Evolutionary conservation across 176 grass and related monocot genomes (phyloP).

Genomic region (Oryza glumipatula): DNA sequence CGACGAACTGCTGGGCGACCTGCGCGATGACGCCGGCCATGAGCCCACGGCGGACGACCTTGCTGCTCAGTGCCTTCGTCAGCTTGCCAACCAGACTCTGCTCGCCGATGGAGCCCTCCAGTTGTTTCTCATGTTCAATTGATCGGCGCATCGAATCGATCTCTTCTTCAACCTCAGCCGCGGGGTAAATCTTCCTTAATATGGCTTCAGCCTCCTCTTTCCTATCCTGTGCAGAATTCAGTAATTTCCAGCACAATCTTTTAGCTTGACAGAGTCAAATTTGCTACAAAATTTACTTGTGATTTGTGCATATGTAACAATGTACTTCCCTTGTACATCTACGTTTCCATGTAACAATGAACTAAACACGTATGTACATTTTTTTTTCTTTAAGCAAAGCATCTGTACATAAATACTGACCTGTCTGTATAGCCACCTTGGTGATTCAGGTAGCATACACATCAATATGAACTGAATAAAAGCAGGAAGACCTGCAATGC

Average conservation of each 20-base stretch:
- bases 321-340: not conserved
- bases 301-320: not conserved
- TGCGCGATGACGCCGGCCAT: conserved; percentile 77
- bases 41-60: conserved; percentile 76
- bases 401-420: conserved; percentile 36
- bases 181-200: conserved; percentile 87
- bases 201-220: conserved; percentile 79
- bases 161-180: conserved; percentile 83
- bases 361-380: too few relatives aligned
- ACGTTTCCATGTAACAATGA: not conserved
- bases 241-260: not conserved
- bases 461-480: conserved; percentile 85
- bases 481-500: conserved; percentile 86
- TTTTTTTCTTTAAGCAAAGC: not conserved
- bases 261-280: not conserved
- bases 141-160: conserved; percentile 75
- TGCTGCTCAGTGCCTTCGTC: conserved; percentile 66
- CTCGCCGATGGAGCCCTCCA: conserved; percentile 81
- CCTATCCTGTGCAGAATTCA: conserved; percentile 64
- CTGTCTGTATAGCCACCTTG: conserved; percentile 94
- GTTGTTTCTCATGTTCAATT: conserved; percentile 69
- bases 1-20: conserved; percentile 90
- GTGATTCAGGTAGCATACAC: conserved; percentile 89
- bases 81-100: conserved; percentile 58
- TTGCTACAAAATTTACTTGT: not conserved